Percentiles rank a stretch among this genome's conserved stretches.
Evolutionary conservation across 2,329 filamentous ascomycete genomes (phyloP).

Genomic region (Graphiopsis chlorocephala): DNA sequence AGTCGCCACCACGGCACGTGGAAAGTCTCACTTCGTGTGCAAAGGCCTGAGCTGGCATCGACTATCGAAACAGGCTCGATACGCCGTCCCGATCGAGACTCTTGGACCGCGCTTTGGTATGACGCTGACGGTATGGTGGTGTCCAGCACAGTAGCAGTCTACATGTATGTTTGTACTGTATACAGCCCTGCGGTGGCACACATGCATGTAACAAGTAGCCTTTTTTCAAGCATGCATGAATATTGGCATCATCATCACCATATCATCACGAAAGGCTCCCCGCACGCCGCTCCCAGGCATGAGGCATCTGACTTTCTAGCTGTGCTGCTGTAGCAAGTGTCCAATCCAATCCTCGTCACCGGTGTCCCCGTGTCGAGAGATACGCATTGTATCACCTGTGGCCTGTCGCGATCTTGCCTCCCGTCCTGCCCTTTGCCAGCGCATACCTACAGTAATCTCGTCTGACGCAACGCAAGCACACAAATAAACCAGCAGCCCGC

Average conservation of each 20-base stretch:
- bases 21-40: background rate
- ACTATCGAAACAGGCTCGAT: background rate
- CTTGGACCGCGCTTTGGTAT: background rate
- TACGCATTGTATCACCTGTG: background rate
- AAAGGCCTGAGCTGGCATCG: background rate
- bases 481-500: background rate
- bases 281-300: background rate
- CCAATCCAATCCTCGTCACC: background rate
- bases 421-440: background rate
- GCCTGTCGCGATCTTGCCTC: background rate
- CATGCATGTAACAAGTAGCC: background rate
- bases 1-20: conserved; percentile 1
- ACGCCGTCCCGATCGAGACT: background rate
- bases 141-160: too few species aligned
- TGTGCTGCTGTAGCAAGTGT: background rate
- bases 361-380: background rate
- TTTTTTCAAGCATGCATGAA: background rate
- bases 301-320: background rate
- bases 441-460: background rate
- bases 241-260: background rate
- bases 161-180: too few species aligned
- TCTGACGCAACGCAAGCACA: conserved; percentile 2
- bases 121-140: background rate
- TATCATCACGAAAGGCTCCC: background rate
- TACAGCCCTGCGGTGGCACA: background rate